Evolutionary conservation across 2,329 filamentous ascomycete genomes (phyloP).

Genomic region (Stylonectria norvegica): DNA sequence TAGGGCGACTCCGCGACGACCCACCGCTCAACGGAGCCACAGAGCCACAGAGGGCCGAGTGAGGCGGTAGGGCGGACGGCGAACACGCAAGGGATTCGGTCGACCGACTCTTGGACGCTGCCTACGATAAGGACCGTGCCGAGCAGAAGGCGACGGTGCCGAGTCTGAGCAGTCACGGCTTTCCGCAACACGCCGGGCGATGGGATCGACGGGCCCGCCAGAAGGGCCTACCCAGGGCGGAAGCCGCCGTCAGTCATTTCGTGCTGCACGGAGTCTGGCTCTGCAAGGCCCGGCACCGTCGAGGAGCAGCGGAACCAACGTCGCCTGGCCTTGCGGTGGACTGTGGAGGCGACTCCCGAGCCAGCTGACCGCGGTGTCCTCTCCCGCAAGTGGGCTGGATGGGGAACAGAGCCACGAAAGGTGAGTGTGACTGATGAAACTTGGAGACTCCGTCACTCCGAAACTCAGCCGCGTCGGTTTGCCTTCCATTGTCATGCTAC

Average conservation of each 20-base stretch:
- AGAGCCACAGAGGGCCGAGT: no score
- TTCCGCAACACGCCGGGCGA: constrained; percentile 16
- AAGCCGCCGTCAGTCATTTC: constrained; percentile 16
- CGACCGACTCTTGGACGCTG: neutral
- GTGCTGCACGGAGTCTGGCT: neutral
- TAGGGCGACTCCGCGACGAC: constrained; percentile 19
- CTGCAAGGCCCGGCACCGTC: constrained; percentile 18
- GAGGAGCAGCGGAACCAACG: constrained; percentile 19
- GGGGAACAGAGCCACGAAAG: no score
- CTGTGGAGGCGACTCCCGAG: constrained; percentile 13
- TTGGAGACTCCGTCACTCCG: no score
- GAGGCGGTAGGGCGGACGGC: constrained; percentile 12
- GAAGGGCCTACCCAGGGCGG: constrained; percentile 19
- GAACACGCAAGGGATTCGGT: constrained; percentile 22
- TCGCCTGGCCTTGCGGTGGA: constrained; percentile 15
- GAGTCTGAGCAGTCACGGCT: constrained; percentile 7
- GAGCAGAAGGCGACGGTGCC: constrained; percentile 12
- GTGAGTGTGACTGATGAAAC: no score
- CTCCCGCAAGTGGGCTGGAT: no score
- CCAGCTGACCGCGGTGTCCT: constrained; percentile 14
- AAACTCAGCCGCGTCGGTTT: no score
- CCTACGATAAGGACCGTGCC: constrained; percentile 8
- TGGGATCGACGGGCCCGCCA: constrained; percentile 20
- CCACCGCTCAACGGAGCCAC: constrained; percentile 13
- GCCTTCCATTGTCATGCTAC: no score